Evolutionary conservation across 176 grass and related monocot species (phyloP).

Genomic region (Triticum urartu): DNA sequence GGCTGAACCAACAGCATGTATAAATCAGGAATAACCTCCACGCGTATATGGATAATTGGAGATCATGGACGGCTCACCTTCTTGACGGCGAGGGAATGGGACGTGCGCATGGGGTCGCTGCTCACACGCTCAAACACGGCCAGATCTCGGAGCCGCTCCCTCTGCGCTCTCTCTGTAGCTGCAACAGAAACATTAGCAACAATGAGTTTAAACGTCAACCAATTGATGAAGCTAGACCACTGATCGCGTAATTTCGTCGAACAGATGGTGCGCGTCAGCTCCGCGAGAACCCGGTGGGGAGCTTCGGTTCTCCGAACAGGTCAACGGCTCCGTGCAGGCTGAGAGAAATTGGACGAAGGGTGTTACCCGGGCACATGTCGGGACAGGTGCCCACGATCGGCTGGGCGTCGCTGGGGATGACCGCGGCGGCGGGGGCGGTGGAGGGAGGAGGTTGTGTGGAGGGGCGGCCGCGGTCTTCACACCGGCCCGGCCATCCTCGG

Average conservation of each 20-base stretch:
- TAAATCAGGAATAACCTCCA: neutral
- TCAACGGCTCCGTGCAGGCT: neutral
- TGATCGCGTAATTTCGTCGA: no score
- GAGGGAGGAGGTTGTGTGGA: slow-evolving; percentile 20
- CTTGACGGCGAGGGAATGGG: slow-evolving; percentile 71
- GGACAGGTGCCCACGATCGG: slow-evolving; percentile 64
- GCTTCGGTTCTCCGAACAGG: neutral
- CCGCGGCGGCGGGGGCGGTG: neutral
- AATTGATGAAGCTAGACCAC: no score
- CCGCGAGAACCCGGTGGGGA: no score
- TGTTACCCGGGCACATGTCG: slow-evolving; percentile 87
- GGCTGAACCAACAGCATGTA: neutral
- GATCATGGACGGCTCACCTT: slow-evolving; percentile 57
- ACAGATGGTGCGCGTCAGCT: no score
- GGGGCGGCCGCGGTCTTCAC: neutral
- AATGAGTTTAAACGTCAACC: neutral
- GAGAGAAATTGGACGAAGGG: neutral
- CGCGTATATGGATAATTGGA: neutral
- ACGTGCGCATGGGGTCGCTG: slow-evolving; percentile 55
- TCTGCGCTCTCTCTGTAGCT: slow-evolving; percentile 70
- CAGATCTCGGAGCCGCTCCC: slow-evolving; percentile 90
- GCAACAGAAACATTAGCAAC: slow-evolving; percentile 22
- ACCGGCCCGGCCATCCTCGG: slow-evolving; percentile 24
- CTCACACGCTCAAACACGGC: slow-evolving; percentile 65
- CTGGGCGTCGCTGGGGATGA: slow-evolving; percentile 11